Evolutionary conservation across 192 early-diverging fungal species (phyloP), one percentile per base, ranked within the genome.

Genomic region (Coemansia sp.): DNA sequence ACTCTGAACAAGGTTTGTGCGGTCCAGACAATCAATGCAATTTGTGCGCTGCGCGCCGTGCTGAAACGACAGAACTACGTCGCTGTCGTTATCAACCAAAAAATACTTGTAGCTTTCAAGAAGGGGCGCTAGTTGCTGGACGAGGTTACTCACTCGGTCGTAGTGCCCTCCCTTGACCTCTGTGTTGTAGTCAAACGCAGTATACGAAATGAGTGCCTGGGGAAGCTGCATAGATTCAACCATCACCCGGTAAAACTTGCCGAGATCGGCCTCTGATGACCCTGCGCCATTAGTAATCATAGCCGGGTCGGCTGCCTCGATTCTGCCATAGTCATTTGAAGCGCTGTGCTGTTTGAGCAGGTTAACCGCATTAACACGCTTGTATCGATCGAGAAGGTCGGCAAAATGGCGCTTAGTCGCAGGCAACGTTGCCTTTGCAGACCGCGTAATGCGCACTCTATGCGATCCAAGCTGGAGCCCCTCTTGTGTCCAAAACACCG

Each of bases 401-500:
- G 88, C 71, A 61, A 89, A 89, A 65, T 92, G 90, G 2, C 89
- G 71, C 32, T 88, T 81, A 0, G 92, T 88, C 14, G 97, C 95
- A 28, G 92, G 92, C 60, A 85, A 78, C 0, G 93, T 93, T 6
- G 95, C 91, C 18, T 90, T 92, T 22, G 85, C 58, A 0, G 91
- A 89, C 16, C 96, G 81, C 12, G 91, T 84, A 5, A 99, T 84
- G 34, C 91, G 90, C 28, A 97, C 86, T 65, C 92, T 93, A 64
- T 97, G 94, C 16, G 83, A 82, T 5, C 85, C 83, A 1, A 94
- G 73, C 73, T 97, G 95, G 10, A 95, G 58, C 0, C 95, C 95
- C 9, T 83, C 76, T 53, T 99, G 97, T 19, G 97, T 95, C 97
- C 97, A 99, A 64, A 99, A 99, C 18, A 96, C 89, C 60, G 91